Evolutionary conservation across 2,329 filamentous ascomycete genomes (phyloP), one percentile per base, ranked within the genome.

Genomic region (Claviceps pazoutovae): DNA sequence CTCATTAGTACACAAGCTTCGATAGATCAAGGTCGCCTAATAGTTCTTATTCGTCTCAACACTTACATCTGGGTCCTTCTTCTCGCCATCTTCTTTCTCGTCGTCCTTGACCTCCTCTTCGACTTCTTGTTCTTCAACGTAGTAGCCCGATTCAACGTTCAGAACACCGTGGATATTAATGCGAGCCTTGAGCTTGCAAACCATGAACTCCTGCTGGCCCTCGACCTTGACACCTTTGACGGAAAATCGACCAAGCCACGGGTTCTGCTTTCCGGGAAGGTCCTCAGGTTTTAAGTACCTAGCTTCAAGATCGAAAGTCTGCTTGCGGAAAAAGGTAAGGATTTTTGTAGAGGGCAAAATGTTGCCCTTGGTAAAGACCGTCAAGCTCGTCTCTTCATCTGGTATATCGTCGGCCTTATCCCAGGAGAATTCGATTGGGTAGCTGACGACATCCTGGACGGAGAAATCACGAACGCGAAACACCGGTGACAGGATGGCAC

Each of bases 391-490:
- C 68, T 97, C 93, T 76, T 98, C 93, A 62, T 98, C 93, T 26
- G 93, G 93, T 61, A 98, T 98, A 64, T 98, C 93, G 54, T 89
- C 83, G 26, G 91, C 94, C 78, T 97, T 95, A 76, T 98, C 93
- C 93, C 93, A 98, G 50, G 84, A 86, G 70, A 98, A 98, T 68
- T 98, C 91, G 68, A 98, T 95, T 48, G 93, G 93, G 74, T 97
- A 98, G 75, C 84, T 88, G 72, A 95, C 88, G 62, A 97, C 91
- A 70, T 98, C 93, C 77, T 97, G 89, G 55, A 97, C 85, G 60
- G 89, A 82, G 71, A 98, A 98, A 75, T 98, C 93, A 64, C 93
- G 89, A 66, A 98, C 93, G 68, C 91, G 89, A 85, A 98, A 97
- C 59, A 95, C 87, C 46, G 93, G 93, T 0, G 93, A 97, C 52